Percentiles rank a stretch among this genome's conserved stretches.
phyloP scores from a whole-genome alignment of 1,284 basidiomycete species.

The Apiotrichum sp. region DNA sequence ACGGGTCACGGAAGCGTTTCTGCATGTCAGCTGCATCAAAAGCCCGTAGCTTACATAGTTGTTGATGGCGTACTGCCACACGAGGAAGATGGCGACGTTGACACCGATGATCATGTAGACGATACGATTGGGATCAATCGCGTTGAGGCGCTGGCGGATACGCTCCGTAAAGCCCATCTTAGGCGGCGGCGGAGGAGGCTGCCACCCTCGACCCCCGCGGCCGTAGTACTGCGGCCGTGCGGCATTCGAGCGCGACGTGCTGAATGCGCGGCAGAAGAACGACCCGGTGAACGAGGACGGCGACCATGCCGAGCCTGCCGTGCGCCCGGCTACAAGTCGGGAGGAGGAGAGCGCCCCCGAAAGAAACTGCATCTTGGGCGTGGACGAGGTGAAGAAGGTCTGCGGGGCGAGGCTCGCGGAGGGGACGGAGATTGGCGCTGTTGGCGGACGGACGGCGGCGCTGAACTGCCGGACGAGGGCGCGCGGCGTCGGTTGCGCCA shows the following conservation, averaged over 20 bases:
- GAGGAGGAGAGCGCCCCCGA: background rate
- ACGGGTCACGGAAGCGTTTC: conserved; percentile 50
- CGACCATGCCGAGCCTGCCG: background rate
- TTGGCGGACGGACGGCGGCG: background rate
- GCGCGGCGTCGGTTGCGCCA: background rate
- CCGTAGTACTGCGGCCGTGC: background rate
- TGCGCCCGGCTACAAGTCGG: background rate
- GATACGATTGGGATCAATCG: background rate
- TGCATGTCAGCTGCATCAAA: conserved; percentile 3
- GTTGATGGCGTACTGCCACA: conserved; percentile 44
- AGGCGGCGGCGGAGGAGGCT: background rate
- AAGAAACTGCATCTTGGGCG: conserved; percentile 3
- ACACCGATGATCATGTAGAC: conserved; percentile 29
- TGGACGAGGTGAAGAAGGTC: conserved; percentile 7
- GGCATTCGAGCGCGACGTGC: background rate
- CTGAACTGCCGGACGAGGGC: background rate
- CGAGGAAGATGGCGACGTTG: conserved; percentile 38
- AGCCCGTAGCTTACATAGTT: conserved; percentile 27
- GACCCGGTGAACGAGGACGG: background rate
- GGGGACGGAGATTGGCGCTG: background rate
- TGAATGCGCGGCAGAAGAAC: conserved; percentile 7
- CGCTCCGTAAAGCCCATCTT: background rate
- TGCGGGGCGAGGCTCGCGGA: background rate
- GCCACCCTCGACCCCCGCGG: background rate
- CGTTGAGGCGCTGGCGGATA: conserved; percentile 1